phyloP scores from a whole-genome alignment of 2,329 filamentous ascomycete species.

The Stromatinia cepivora region DNA sequence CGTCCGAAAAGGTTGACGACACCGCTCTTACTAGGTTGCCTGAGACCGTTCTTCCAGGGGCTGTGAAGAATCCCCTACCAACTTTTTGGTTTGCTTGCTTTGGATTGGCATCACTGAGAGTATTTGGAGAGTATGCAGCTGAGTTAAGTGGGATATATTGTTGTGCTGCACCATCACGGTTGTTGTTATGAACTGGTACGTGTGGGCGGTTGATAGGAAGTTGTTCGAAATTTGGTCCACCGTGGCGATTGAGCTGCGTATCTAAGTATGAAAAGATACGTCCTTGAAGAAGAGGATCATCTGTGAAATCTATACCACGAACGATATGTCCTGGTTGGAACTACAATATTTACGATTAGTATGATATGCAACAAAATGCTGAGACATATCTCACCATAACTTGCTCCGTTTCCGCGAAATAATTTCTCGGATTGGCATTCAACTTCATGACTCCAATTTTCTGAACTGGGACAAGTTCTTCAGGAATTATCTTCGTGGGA shows the following conservation, averaged over 20 bases:
- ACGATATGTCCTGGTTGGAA: slow-evolving; percentile 57
- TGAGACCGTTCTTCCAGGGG: slow-evolving; percentile 54
- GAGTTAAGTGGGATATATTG: slow-evolving; percentile 68
- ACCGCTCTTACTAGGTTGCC: slow-evolving; percentile 58
- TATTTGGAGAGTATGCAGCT: slow-evolving; percentile 66
- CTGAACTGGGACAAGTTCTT: slow-evolving; percentile 48
- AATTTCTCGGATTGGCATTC: slow-evolving; percentile 50
- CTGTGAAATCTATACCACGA: slow-evolving; percentile 65
- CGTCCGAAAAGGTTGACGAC: slow-evolving; percentile 67
- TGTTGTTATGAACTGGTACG: slow-evolving; percentile 52
- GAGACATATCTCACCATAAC: slow-evolving; percentile 41
- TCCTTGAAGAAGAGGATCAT: slow-evolving; percentile 66
- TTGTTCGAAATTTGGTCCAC: slow-evolving; percentile 56
- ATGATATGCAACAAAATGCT: not conserved
- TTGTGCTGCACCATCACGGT: slow-evolving; percentile 70
- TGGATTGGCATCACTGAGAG: slow-evolving; percentile 62
- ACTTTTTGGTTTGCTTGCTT: slow-evolving; percentile 63
- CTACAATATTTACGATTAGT: not conserved
- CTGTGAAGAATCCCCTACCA: slow-evolving; percentile 70
- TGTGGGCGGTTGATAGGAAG: slow-evolving; percentile 47
- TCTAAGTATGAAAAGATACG: slow-evolving; percentile 70
- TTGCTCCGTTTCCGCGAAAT: slow-evolving; percentile 67
- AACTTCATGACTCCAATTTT: slow-evolving; percentile 51
- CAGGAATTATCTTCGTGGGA: slow-evolving; percentile 55
- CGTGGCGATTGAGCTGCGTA: slow-evolving; percentile 57